phyloP scores from a whole-genome alignment of 208 protist genomes.

The Sergeia podlipaevii region DNA sequence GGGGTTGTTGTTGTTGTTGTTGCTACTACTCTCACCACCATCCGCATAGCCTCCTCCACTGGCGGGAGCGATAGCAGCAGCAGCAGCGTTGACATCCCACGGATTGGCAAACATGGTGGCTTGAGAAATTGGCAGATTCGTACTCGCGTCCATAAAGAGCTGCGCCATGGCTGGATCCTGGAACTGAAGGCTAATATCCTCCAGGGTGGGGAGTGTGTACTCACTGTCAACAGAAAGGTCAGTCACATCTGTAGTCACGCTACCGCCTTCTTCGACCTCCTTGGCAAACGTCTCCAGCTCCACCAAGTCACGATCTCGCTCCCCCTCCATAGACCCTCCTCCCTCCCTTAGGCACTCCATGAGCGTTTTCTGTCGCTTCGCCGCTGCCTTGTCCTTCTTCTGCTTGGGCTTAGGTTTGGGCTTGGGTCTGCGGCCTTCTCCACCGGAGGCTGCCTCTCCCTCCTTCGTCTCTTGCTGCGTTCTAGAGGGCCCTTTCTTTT shows the following conservation, averaged over 20 bases:
- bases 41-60: conserved; percentile 2
- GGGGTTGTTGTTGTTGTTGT: conserved; percentile 10
- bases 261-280: background rate
- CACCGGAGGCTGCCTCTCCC: no score
- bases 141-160: conserved; percentile 79
- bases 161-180: conserved; percentile 69
- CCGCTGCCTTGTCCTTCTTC: no score
- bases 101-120: conserved; percentile 11
- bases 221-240: no score
- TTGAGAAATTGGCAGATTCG: conserved; percentile 15
- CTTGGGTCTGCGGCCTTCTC: no score
- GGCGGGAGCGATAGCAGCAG: conserved; percentile 5
- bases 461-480: background rate
- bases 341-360: background rate
- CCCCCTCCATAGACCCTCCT: conserved; percentile 17
- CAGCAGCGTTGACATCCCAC: conserved; percentile 4
- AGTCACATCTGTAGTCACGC: background rate
- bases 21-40: background rate
- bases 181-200: conserved; percentile 81
- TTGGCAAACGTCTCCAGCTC: conserved; percentile 48
- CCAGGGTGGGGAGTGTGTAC: conserved; percentile 66
- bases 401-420: no score
- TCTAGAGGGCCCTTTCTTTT: background rate
- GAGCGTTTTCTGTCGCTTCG: background rate
- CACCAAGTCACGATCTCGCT: conserved; percentile 41